A percentile compares a stretch with the other conserved stretches of the same genome.
These are phyloP conservation scores for Auriscalpium microsporum DNA, from an alignment of 768 basidiomycete species.

Conservation along the genomic window DNA sequence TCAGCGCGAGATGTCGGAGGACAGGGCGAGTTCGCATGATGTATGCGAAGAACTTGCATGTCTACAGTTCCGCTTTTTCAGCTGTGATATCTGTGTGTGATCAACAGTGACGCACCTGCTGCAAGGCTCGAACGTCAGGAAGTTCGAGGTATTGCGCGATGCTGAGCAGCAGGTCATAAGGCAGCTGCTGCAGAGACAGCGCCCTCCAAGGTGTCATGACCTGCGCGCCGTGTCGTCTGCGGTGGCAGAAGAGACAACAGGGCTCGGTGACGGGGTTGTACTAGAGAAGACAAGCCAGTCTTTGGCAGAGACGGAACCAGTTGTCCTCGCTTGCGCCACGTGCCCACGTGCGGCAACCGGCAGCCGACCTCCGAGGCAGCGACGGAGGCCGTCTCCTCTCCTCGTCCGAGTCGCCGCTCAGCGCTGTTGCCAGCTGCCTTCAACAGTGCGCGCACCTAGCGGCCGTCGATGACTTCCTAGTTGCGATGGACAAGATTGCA, in stretches of 20 bases:
- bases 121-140: constrained; percentile 51
- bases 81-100: background rate
- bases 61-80: constrained; percentile 28
- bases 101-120: constrained; percentile 40
- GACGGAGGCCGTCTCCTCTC: too few relatives aligned
- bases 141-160: constrained; percentile 55
- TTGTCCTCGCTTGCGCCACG: too few relatives aligned
- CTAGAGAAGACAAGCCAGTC: too few relatives aligned
- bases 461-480: too few relatives aligned
- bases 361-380: too few relatives aligned
- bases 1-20: constrained; percentile 55
- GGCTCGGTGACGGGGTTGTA: background rate
- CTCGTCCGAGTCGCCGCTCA: too few relatives aligned
- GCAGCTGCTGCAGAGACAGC: constrained; percentile 35
- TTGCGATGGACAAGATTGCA: too few relatives aligned
- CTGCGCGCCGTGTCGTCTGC: too few relatives aligned
- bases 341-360: too few relatives aligned
- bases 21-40: constrained; percentile 61
- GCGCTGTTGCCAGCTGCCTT: too few relatives aligned
- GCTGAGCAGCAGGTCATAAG: constrained; percentile 65
- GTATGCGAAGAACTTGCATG: constrained; percentile 50
- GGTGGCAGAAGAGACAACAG: background rate
- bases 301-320: too few relatives aligned
- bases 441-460: too few relatives aligned
- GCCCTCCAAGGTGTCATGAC: background rate